Conservation (phyloP, 768 basidiomycete genomes). For the Mycena capillaripes region DNA sequence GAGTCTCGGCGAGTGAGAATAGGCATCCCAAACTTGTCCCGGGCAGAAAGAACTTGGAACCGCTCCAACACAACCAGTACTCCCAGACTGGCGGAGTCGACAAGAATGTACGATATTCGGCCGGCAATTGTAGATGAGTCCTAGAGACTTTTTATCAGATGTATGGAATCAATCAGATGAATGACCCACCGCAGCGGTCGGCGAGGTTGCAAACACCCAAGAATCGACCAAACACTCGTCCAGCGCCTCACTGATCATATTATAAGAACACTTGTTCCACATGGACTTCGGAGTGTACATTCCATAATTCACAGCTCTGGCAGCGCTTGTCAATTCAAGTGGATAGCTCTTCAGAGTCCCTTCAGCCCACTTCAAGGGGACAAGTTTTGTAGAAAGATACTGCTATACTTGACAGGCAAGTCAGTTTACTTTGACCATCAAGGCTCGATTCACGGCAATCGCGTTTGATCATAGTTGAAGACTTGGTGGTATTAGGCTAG, state of each 20-base stretch:
- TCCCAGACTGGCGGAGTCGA: background rate
- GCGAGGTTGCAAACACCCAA: background rate
- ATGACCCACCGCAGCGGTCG: background rate
- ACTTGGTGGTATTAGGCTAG: too few species aligned
- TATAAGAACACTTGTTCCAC: slow-evolving; percentile 3
- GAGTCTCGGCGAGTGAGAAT: background rate
- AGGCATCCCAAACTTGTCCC: slow-evolving; percentile 3
- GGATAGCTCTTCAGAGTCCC: too few species aligned
- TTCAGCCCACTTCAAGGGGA: too few species aligned
- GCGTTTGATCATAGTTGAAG: too few species aligned
- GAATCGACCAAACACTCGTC: background rate
- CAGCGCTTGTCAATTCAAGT: too few species aligned
- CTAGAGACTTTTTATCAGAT: background rate
- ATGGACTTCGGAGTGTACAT: too few species aligned
- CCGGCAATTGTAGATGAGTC: background rate
- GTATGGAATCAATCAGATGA: background rate
- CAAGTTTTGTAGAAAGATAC: too few species aligned
- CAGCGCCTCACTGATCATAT: background rate
- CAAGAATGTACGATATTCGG: background rate
- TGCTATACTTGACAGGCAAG: too few species aligned
- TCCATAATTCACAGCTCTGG: too few species aligned
- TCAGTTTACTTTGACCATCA: too few species aligned
- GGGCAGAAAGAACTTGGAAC: background rate
- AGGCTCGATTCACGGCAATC: too few species aligned
- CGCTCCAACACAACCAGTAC: background rate